These are phyloP conservation scores for Populus trichocarpa DNA, from an alignment of 441 rosid genomes.

Conservation along the genomic window DNA sequence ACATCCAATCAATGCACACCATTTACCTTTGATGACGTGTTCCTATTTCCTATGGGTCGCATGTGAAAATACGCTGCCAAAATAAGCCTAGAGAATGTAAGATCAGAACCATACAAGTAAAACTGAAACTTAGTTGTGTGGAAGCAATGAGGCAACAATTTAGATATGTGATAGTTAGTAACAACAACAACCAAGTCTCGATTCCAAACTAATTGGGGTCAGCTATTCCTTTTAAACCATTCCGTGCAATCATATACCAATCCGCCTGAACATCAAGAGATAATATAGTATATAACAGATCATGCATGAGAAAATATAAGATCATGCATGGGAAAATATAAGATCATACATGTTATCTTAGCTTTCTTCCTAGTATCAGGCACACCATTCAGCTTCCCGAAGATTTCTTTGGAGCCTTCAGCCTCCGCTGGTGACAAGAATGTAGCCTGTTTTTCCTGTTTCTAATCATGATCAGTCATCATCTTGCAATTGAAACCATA, in stretches of 20 bases:
- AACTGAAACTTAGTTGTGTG: constrained; percentile 6
- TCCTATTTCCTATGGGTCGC: constrained; percentile 40
- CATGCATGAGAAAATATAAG: too few species aligned
- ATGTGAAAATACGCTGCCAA: constrained; percentile 53
- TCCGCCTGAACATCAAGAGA: background rate
- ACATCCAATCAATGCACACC: constrained; percentile 15
- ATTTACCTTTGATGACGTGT: constrained; percentile 58
- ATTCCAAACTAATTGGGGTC: background rate
- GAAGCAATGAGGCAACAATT: background rate
- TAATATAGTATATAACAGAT: background rate
- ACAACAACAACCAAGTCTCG: background rate
- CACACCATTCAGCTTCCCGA: constrained; percentile 57
- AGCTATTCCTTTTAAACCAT: background rate
- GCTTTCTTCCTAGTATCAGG: constrained; percentile 59
- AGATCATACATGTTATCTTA: constrained; percentile 61
- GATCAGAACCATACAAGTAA: background rate
- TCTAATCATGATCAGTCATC: constrained; percentile 20
- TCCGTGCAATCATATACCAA: too few species aligned
- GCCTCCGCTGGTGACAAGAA: constrained; percentile 53
- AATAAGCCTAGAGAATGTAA: background rate
- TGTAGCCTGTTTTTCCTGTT: constrained; percentile 55
- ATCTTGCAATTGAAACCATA: background rate
- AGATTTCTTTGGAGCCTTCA: constrained; percentile 57
- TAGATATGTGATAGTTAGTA: background rate
- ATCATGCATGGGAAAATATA: too few species aligned